Percentiles rank a stretch among this genome's conserved stretches.
phyloP scores from a whole-genome alignment of 2,329 filamentous ascomycete genomes.

The Domatiomyces catenatus region DNA sequence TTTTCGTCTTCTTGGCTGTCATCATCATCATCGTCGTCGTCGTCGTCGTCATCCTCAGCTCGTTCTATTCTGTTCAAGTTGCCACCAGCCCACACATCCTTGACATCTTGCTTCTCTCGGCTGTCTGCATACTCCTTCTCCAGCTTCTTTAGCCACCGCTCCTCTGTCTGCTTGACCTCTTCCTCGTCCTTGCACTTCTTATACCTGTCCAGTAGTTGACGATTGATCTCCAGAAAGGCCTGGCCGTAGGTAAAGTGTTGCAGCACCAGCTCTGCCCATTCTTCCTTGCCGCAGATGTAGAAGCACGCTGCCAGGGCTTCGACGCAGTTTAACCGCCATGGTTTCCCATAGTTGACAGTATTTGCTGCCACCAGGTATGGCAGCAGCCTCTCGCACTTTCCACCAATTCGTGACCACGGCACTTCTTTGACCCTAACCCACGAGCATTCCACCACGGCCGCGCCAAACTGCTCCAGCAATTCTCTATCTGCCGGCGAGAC shows the following conservation, averaged over 20 bases:
- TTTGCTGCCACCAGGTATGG: conserved; percentile 96
- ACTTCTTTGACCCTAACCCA: conserved; percentile 90
- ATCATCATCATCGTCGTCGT: conserved; percentile 32
- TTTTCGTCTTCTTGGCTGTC: conserved; percentile 30
- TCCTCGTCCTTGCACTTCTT: conserved; percentile 69
- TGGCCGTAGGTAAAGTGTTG: conserved; percentile 76
- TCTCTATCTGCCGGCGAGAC: conserved; percentile 70
- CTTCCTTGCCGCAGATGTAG: conserved; percentile 75
- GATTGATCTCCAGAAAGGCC: conserved; percentile 83
- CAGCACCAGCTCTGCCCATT: conserved; percentile 78
- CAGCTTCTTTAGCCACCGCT: conserved; percentile 75
- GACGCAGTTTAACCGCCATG: conserved; percentile 88
- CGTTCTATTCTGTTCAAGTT: conserved; percentile 58
- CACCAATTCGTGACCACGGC: conserved; percentile 79
- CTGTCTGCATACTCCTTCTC: conserved; percentile 80
- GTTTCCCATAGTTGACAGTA: conserved; percentile 90
- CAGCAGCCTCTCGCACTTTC: conserved; percentile 76
- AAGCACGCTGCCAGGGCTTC: conserved; percentile 89
- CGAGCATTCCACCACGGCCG: conserved; percentile 90
- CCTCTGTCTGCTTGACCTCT: conserved; percentile 68
- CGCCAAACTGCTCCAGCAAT: conserved; percentile 73
- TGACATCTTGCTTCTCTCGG: conserved; percentile 43
- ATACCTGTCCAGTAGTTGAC: conserved; percentile 65
- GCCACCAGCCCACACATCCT: conserved; percentile 78
- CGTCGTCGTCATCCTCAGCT: conserved; percentile 25